Base-by-base conservation (phyloP, 805 yeast genomes). In the Saccharomycopsis selenospora region DNA sequence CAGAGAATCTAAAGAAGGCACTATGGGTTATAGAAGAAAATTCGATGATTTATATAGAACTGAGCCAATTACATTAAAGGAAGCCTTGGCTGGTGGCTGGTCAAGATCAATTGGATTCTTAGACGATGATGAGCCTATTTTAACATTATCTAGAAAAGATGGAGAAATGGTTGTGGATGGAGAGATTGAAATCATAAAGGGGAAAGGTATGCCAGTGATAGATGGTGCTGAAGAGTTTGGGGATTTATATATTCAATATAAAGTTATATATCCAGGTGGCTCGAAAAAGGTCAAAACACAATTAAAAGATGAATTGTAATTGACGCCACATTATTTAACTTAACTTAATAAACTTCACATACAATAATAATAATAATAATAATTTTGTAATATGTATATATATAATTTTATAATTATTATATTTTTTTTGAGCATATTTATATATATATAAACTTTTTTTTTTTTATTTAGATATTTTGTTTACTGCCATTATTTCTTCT, bases 61-160 rank as follows among this genome's bases (percentile, higher is more conserved):
- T 0, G 98, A 93, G 61, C 80, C 78, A 1, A 61, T 93, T 26
- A 74, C 84, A 2, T 69, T 81, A 45, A 71, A 74, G 47, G 96
- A 93, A 63, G 85, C 97, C 0, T 43, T 78, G 5, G 44, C 59
- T 4, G 99, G 99, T 14, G 87, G 82, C 14, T 93, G 99, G 99
- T 59, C 65, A 33, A 71, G 96, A 47, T 64, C 65, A 4, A 70
- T 93, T 23, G 75, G 72, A 38, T 82, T 80, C 53, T 74, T 93
- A 47, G 96, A 85, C 60, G 70, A 69, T 18, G 73, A 73, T 26
- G 74, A 77, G 43, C 66, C 67, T 26, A 61, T 73, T 18, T 62
- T 79, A 1, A 57, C 55, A 0, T 46, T 88, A 3, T 51, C 65
- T 30, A 73, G 96, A 50, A 56, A 59, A 2, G 53, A 57, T 6